A percentile compares a stretch with the other conserved stretches of the same genome.
phyloP scores from a whole-genome alignment of 2,329 filamentous ascomycete genomes.

The Monosporascus sp. region DNA sequence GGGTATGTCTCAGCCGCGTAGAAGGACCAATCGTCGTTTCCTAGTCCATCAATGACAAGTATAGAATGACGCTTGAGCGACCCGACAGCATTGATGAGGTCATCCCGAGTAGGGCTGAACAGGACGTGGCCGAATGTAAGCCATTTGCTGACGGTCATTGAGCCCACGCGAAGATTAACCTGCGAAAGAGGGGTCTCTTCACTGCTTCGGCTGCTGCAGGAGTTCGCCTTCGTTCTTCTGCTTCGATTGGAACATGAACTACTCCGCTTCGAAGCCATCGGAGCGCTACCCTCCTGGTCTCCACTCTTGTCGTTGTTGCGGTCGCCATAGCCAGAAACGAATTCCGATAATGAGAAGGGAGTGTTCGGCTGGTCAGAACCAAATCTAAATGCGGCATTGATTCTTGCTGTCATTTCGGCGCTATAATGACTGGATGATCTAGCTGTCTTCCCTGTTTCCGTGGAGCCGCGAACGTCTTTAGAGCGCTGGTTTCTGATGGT shows the following conservation, averaged over 20 bases:
- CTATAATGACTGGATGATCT: constrained; percentile 48
- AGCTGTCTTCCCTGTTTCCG: constrained; percentile 27
- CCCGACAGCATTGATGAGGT: constrained; percentile 50
- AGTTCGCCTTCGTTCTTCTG: constrained; percentile 29
- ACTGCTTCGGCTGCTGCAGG: constrained; percentile 40
- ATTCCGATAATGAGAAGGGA: constrained; percentile 38
- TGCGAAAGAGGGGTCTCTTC: constrained; percentile 61
- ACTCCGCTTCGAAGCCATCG: constrained; percentile 16
- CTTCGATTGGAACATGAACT: constrained; percentile 28
- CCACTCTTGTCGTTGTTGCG: constrained; percentile 24
- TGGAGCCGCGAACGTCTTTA: constrained; percentile 24
- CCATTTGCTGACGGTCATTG: constrained; percentile 84
- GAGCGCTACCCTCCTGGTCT: constrained; percentile 8
- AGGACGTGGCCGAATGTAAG: constrained; percentile 78
- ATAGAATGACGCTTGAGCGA: constrained; percentile 56
- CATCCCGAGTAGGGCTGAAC: constrained; percentile 73
- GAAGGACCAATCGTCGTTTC: constrained; percentile 86
- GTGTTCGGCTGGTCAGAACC: constrained; percentile 36
- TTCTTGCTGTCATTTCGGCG: constrained; percentile 47
- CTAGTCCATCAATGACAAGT: constrained; percentile 74
- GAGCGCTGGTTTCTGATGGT: constrained; percentile 31
- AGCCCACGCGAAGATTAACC: constrained; percentile 72
- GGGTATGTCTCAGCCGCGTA: constrained; percentile 79
- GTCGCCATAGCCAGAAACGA: constrained; percentile 34
- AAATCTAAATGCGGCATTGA: constrained; percentile 42